These are phyloP conservation scores for Pisolithus albus DNA, from an alignment of 768 basidiomycete species.

Conservation along the genomic window DNA sequence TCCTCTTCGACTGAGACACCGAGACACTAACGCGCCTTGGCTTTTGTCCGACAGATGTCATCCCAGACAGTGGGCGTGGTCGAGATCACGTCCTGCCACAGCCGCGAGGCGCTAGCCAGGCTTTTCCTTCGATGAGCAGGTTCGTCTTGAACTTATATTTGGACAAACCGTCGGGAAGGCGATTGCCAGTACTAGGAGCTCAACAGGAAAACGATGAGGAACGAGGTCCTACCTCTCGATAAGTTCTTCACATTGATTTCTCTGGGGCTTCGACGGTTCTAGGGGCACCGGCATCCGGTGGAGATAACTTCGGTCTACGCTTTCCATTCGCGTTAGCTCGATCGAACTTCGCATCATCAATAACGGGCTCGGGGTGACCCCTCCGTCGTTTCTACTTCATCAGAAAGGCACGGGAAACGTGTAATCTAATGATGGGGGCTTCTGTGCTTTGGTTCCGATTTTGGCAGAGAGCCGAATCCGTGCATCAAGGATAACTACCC, in stretches of 20 bases:
- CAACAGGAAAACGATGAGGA: not conserved
- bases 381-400: too few relatives aligned
- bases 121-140: not conserved
- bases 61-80: not conserved
- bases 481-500: too few relatives aligned
- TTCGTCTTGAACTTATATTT: not conserved
- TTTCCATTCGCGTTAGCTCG: not conserved
- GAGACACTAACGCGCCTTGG: too few relatives aligned
- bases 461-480: too few relatives aligned
- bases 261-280: not conserved
- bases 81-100: not conserved
- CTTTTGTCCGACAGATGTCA: not conserved
- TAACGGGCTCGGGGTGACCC: not conserved
- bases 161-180: not conserved
- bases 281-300: not conserved
- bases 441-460: too few relatives aligned
- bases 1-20: not conserved
- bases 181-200: not conserved
- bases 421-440: too few relatives aligned
- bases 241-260: not conserved
- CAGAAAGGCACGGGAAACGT: too few relatives aligned
- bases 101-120: not conserved
- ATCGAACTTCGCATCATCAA: not conserved
- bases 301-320: not conserved
- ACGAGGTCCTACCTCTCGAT: not conserved